Conservation (phyloP, 352 stramenopile genomes). For the Globisporangium lucens region DNA sequence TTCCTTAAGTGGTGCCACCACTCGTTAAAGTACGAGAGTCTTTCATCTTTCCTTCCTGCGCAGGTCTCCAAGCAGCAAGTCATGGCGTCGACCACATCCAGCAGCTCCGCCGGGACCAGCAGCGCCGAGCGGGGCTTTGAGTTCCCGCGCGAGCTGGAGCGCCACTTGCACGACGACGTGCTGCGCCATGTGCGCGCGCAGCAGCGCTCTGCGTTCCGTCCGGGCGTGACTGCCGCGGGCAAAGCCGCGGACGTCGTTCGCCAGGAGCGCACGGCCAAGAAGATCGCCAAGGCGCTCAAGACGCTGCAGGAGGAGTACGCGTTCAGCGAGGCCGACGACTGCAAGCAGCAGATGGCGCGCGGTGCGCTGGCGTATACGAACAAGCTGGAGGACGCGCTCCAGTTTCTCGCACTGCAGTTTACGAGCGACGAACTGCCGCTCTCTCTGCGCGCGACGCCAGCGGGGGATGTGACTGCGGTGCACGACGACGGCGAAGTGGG, state of each 20-base stretch:
- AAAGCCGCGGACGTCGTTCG: slow-evolving; percentile 37
- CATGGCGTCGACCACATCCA: slow-evolving; percentile 1
- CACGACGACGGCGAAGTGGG: slow-evolving; percentile 20
- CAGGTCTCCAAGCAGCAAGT: background rate
- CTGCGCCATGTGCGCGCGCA: slow-evolving; percentile 18
- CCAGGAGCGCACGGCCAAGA: slow-evolving; percentile 41
- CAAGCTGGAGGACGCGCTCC: slow-evolving; percentile 61
- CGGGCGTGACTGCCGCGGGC: slow-evolving; percentile 32
- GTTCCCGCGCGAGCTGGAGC: slow-evolving; percentile 53
- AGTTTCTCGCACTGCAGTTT: slow-evolving; percentile 57
- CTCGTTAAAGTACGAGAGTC: slow-evolving; percentile 3
- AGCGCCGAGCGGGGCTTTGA: slow-evolving; percentile 43
- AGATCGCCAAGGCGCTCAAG: slow-evolving; percentile 44
- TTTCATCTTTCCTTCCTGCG: background rate
- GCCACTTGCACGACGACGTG: slow-evolving; percentile 42
- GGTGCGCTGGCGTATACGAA: slow-evolving; percentile 63
- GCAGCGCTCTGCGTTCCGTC: slow-evolving; percentile 48
- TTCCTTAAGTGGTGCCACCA: background rate
- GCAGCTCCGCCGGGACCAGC: background rate
- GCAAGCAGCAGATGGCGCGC: slow-evolving; percentile 15
- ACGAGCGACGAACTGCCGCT: slow-evolving; percentile 52
- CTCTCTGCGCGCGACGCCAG: slow-evolving; percentile 33
- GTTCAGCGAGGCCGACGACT: slow-evolving; percentile 15
- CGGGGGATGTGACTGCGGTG: background rate
- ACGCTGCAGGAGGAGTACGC: slow-evolving; percentile 54